phyloP scores from a whole-genome alignment of 1,284 basidiomycete genomes.

The Cutaneotrichosporon sp. region DNA sequence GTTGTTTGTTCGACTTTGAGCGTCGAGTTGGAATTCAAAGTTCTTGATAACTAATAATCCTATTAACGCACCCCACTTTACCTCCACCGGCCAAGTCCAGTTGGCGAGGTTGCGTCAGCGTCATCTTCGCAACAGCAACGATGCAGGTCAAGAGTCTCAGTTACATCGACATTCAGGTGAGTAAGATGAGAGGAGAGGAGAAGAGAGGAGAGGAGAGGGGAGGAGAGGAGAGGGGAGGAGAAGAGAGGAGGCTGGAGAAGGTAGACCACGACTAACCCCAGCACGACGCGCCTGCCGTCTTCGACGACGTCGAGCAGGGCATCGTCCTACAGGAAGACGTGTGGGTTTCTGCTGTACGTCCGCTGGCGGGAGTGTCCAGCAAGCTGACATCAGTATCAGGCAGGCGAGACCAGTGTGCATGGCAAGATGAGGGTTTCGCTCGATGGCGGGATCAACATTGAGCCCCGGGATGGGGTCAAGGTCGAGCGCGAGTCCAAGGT shows the following conservation, averaged over 20 bases:
- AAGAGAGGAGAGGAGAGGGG: too few species aligned
- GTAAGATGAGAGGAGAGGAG: constrained; percentile 11
- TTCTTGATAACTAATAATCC: neutral
- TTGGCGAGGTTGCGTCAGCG: neutral
- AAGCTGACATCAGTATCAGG: constrained; percentile 37
- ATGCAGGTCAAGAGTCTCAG: constrained; percentile 29
- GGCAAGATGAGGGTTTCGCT: constrained; percentile 40
- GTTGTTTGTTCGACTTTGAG: too few species aligned
- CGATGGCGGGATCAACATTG: constrained; percentile 29
- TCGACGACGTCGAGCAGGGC: constrained; percentile 52
- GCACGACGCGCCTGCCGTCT: constrained; percentile 51
- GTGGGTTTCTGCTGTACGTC: constrained; percentile 51
- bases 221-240: too few species aligned
- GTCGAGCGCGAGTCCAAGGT: constrained; percentile 42
- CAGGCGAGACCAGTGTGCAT: constrained; percentile 41
- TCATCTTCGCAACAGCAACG: neutral
- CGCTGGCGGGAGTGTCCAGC: too few species aligned
- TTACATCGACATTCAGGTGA: constrained; percentile 52
- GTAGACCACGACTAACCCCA: constrained; percentile 26
- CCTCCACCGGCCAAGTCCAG: neutral
- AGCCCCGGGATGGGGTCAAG: constrained; percentile 35
- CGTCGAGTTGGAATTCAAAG: constrained; percentile 1
- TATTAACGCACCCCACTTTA: neutral
- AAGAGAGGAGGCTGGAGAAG: too few species aligned
- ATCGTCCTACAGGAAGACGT: constrained; percentile 45